Conservation (phyloP, 108 stramenopile genomes). For the Conticribra weissflogii region DNA sequence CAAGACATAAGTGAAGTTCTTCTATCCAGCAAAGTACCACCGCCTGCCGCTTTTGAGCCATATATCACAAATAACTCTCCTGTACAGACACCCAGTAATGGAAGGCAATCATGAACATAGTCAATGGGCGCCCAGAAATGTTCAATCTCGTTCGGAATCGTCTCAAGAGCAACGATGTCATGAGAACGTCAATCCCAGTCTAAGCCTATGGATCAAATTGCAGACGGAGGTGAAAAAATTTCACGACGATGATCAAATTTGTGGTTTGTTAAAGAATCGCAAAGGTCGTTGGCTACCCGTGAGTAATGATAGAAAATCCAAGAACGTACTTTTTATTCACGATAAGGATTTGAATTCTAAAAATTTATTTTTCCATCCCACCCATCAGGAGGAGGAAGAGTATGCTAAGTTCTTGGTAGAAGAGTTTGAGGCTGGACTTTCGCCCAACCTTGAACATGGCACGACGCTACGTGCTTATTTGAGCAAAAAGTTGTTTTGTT, state of each 20-base stretch:
- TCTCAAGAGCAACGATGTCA: too few species aligned
- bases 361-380: too few species aligned
- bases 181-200: too few species aligned
- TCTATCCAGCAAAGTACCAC: too few species aligned
- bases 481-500: constrained; percentile 37
- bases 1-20: too few species aligned
- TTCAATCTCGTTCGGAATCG: too few species aligned
- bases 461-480: constrained; percentile 37
- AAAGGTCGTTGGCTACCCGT: not conserved
- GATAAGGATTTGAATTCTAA: not conserved
- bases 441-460: constrained; percentile 12
- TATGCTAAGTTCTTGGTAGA: constrained; percentile 33
- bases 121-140: too few species aligned
- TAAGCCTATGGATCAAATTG: too few species aligned
- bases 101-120: too few species aligned
- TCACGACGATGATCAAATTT: constrained; percentile 3
- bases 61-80: too few species aligned
- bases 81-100: too few species aligned
- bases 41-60: too few species aligned
- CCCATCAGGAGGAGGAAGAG: constrained; percentile 39
- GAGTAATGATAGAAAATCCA: not conserved
- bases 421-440: constrained; percentile 33
- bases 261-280: constrained; percentile 12
- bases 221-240: not conserved
- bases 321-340: not conserved